Evolutionary conservation across 192 early-diverging fungal species (phyloP).

Genomic region (Umbelopsis sp.): DNA sequence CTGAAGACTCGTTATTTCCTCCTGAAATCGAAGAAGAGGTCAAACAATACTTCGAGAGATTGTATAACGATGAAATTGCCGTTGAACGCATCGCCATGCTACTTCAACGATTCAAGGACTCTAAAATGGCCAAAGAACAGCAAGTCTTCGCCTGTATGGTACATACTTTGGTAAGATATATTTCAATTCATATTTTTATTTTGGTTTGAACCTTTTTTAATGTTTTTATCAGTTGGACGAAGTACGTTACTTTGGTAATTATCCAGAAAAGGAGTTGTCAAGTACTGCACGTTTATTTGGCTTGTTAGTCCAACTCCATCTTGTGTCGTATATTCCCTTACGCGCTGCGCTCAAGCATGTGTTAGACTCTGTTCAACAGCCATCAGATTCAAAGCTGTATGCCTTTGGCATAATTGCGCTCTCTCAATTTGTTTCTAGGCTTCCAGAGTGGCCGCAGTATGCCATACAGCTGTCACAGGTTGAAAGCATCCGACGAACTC

Average conservation of each 20-base stretch:
- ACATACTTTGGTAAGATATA: constrained; percentile 63
- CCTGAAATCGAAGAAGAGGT: constrained; percentile 75
- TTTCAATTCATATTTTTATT: neutral
- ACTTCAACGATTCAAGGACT: constrained; percentile 78
- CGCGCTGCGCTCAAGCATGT: constrained; percentile 86
- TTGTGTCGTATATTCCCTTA: constrained; percentile 75
- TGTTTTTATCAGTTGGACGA: constrained; percentile 72
- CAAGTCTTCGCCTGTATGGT: constrained; percentile 87
- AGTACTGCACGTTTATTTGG: constrained; percentile 92
- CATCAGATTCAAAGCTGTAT: constrained; percentile 80
- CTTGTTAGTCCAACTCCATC: constrained; percentile 79
- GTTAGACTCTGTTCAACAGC: constrained; percentile 78
- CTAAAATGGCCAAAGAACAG: constrained; percentile 67
- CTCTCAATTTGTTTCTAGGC: constrained; percentile 75
- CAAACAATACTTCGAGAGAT: constrained; percentile 68
- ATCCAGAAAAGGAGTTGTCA: constrained; percentile 88
- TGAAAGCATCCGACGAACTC: constrained; percentile 67
- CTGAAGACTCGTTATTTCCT: constrained; percentile 23
- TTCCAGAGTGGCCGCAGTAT: constrained; percentile 91
- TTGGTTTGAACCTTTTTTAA: neutral
- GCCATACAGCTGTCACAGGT: constrained; percentile 81
- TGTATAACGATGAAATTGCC: constrained; percentile 76
- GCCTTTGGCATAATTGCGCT: constrained; percentile 89
- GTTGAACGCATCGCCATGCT: constrained; percentile 85
- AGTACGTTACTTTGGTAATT: constrained; percentile 90